phyloP scores from a whole-genome alignment of 768 basidiomycete genomes.

The Galerina sulciceps region DNA sequence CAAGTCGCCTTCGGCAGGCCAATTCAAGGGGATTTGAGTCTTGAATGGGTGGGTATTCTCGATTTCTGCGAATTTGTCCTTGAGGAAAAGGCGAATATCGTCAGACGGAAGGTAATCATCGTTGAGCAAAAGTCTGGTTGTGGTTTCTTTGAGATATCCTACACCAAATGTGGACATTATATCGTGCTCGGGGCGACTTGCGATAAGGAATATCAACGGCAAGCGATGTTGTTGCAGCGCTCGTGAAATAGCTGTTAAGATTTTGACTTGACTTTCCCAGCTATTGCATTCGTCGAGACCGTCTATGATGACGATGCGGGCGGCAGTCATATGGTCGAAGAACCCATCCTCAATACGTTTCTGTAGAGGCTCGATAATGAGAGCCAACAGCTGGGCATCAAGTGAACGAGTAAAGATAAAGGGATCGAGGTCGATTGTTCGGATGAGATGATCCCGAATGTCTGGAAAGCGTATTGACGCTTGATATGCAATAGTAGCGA shows the following conservation, averaged over 20 bases:
- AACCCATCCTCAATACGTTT: too few relatives aligned
- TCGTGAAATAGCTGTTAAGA: neutral
- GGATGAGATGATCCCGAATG: too few relatives aligned
- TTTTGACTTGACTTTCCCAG: neutral
- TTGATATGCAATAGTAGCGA: slow-evolving; percentile 19
- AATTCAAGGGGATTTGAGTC: neutral
- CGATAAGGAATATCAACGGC: neutral
- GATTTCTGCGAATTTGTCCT: neutral
- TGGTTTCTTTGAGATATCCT: neutral
- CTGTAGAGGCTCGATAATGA: neutral
- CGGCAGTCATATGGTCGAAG: too few relatives aligned
- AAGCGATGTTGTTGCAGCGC: neutral
- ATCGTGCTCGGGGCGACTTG: neutral
- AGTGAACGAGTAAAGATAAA: too few relatives aligned
- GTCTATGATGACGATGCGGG: neutral
- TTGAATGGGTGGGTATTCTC: neutral
- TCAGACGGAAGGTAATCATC: neutral
- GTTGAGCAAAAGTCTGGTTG: neutral
- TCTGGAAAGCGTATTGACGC: slow-evolving; percentile 4
- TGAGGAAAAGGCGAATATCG: neutral
- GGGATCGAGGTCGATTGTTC: too few relatives aligned
- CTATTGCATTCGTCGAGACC: neutral
- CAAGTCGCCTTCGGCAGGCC: neutral
- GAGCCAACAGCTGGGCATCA: too few relatives aligned
- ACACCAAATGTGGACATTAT: neutral